Percentiles rank a stretch among this genome's conserved stretches.
Conservation (phyloP, 148 eudicot species). For the Silene uniflora region DNA sequence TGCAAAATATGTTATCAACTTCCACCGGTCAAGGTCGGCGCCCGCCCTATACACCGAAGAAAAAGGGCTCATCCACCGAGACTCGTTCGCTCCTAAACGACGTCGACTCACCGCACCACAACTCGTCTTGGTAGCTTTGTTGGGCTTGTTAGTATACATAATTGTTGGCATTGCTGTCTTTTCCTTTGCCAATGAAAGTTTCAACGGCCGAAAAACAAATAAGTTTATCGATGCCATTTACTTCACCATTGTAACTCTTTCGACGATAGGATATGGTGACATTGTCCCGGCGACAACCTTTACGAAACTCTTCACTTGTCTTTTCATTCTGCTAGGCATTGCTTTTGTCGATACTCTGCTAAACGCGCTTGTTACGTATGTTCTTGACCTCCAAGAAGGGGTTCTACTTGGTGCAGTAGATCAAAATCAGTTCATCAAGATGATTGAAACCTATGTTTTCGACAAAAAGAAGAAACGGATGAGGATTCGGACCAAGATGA, state of each 20-base stretch:
- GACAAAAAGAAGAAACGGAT: slow-evolving; percentile 8
- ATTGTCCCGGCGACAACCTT: slow-evolving; percentile 5
- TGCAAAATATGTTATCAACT: too few species aligned
- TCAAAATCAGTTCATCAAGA: slow-evolving; percentile 8
- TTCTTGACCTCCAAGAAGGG: slow-evolving; percentile 7
- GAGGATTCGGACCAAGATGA: slow-evolving; percentile 13
- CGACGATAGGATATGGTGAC: slow-evolving; percentile 11
- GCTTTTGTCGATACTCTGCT: background rate
- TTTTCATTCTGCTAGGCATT: slow-evolving; percentile 7
- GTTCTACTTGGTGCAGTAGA: slow-evolving; percentile 9
- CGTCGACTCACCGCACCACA: too few species aligned
- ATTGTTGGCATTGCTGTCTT: too few species aligned
- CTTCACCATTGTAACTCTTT: slow-evolving; percentile 8
- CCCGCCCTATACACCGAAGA: too few species aligned
- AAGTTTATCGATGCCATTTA: slow-evolving; percentile 5
- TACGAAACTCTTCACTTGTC: slow-evolving; percentile 10
- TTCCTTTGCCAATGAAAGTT: too few species aligned
- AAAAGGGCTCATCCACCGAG: too few species aligned
- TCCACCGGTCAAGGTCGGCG: too few species aligned
- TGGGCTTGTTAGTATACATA: too few species aligned
- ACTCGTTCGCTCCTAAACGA: too few species aligned
- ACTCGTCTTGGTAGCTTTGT: too few species aligned
- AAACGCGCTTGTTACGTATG: slow-evolving; percentile 1
- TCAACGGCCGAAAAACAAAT: too few species aligned
- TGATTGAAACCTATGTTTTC: slow-evolving; percentile 9